Evolutionary conservation across 306 rosid species (phyloP).

Genomic region (Luffa acutangula): DNA sequence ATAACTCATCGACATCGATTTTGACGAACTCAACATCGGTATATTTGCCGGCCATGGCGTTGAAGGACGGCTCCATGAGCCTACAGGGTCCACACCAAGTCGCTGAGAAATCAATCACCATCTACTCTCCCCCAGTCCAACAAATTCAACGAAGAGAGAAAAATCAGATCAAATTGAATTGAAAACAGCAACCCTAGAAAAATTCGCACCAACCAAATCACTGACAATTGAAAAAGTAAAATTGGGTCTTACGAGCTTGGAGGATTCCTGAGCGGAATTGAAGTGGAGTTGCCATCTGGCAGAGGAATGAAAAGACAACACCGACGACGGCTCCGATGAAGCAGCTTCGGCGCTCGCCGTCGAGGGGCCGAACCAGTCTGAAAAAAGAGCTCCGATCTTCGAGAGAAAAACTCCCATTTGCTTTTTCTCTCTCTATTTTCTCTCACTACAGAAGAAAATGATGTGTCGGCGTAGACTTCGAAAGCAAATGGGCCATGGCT

Average conservation of each 20-base stretch:
- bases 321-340: slow-evolving; percentile 22
- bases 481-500: background rate
- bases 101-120: slow-evolving; percentile 86
- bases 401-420: background rate
- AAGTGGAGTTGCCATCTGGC: slow-evolving; percentile 68
- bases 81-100: slow-evolving; percentile 97
- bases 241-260: slow-evolving; percentile 34
- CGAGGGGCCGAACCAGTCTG: background rate
- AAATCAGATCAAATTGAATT: background rate
- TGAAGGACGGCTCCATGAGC: slow-evolving; percentile 56
- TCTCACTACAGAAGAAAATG: background rate
- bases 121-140: slow-evolving; percentile 17
- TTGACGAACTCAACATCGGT: slow-evolving; percentile 58
- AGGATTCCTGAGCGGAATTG: slow-evolving; percentile 30
- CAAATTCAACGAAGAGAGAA: background rate
- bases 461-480: background rate
- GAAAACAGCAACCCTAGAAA: background rate
- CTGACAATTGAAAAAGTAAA: background rate
- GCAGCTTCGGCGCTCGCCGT: background rate
- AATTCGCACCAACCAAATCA: background rate
- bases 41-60: slow-evolving; percentile 40
- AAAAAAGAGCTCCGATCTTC: background rate
- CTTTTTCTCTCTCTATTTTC: background rate
- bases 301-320: slow-evolving; percentile 47
- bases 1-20: slow-evolving; percentile 83